Evolutionary conservation across 768 basidiomycete genomes (phyloP).

Genomic region (Pisolithus orientalis): DNA sequence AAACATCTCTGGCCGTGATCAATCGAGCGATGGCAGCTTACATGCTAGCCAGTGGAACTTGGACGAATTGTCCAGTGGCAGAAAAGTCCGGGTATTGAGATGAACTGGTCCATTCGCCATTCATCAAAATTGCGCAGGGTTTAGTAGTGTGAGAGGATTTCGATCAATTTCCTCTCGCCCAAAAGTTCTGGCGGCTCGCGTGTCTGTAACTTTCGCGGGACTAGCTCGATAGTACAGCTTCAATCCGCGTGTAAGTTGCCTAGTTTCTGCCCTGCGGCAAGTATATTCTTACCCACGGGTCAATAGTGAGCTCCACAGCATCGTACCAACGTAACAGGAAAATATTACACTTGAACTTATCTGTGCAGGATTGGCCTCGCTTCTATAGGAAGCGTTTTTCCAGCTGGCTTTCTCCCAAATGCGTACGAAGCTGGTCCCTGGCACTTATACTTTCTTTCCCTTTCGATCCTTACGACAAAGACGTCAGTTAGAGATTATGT

Average conservation of each 20-base stretch:
- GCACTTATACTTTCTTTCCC: slow-evolving; percentile 7
- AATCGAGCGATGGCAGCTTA: too few species aligned
- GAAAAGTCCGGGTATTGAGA: too few species aligned
- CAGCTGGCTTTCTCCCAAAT: slow-evolving; percentile 5
- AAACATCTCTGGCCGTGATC: too few species aligned
- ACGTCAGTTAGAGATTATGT: slow-evolving; percentile 9
- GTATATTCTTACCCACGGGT: neutral
- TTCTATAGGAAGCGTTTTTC: slow-evolving; percentile 7
- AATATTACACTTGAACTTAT: slow-evolving; percentile 1
- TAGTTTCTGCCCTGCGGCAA: slow-evolving; percentile 1
- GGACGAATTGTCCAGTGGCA: too few species aligned
- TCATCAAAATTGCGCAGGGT: neutral
- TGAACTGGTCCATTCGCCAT: neutral
- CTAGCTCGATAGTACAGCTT: neutral
- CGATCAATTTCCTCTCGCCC: neutral
- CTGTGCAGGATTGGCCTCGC: slow-evolving; percentile 7
- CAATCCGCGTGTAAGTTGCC: neutral
- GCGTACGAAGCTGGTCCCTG: slow-evolving; percentile 9
- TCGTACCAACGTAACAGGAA: neutral
- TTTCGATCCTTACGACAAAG: slow-evolving; percentile 5
- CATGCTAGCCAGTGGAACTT: too few species aligned
- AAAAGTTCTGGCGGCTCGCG: neutral
- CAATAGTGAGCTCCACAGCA: neutral
- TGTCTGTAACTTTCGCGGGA: neutral
- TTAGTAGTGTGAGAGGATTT: neutral